Evolutionary conservation across 805 yeast genomes (phyloP), one percentile per base, ranked within the genome.

Genomic region (Ascoidea tarda): DNA sequence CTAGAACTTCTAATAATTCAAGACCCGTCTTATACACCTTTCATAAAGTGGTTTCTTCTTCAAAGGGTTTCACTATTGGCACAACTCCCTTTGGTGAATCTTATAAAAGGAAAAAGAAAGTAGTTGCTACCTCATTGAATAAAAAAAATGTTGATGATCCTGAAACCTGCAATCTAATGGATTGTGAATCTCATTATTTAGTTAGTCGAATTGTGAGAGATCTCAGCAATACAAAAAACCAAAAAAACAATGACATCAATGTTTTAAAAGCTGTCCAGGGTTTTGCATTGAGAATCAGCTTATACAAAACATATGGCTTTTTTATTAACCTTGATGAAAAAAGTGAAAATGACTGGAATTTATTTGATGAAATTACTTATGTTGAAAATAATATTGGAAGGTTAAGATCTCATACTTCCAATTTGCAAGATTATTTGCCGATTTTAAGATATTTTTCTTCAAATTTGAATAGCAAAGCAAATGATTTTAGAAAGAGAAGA

Each of bases 11-110:
- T 3, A 77, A 77, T 55, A 81, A 78, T 58, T 84, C 91, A 1
- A 68, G 95, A 47, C 93, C 93, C 0, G 64, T 72, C 21, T 69
- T 76, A 52, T 77, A 77, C 63, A 82, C 89, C 1, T 85, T 86
- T 65, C 93, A 86, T 65, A 67, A 71, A 16, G 70, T 84, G 2
- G 69, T 84, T 47, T 73, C 84, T 0, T 64, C 70, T 31, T 71
- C 77, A 0, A 79, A 75, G 52, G 79, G 83, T 0, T 77, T 73
- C 57, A 82, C 87, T 0, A 70, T 82, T 16, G 87, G 87, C 0
- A 78, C 85, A 1, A 81, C 85, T 0, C 87, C 87, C 1, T 73
- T 69, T 54, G 76, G 82, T 1, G 65, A 62, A 0, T 66, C 77
- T 1, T 81, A 68, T 57, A 64, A 68, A 50, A 65, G 62, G 50